Evolutionary conservation across 306 rosid species (phyloP).

Genomic region (Inga laurina): DNA sequence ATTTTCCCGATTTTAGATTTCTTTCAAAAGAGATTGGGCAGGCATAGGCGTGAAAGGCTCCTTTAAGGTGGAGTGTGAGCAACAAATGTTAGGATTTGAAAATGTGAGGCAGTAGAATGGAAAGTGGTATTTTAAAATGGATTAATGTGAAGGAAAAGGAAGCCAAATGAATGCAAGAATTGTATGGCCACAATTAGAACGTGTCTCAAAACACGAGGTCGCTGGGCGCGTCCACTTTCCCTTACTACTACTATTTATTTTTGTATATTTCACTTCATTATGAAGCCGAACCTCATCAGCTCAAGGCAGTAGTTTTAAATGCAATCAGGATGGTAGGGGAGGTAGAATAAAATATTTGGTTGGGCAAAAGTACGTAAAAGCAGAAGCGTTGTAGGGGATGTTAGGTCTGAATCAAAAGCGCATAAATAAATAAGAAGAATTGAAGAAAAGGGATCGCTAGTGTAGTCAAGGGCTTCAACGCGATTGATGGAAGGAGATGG

Average conservation of each 20-base stretch:
- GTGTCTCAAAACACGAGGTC: background rate
- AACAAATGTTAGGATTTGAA: background rate
- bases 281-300: background rate
- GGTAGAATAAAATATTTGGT: background rate
- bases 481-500: too few relatives aligned
- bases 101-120: background rate
- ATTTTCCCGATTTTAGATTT: too few relatives aligned
- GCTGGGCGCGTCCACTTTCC: background rate
- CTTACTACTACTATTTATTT: background rate
- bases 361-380: background rate
- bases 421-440: background rate
- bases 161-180: background rate
- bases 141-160: background rate
- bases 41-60: conserved; percentile 23
- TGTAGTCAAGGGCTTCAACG: background rate
- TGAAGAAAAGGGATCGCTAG: background rate
- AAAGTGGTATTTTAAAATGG: background rate
- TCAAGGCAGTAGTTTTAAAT: background rate
- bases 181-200: background rate
- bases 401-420: background rate
- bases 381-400: background rate
- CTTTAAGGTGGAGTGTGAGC: background rate
- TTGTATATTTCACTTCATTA: background rate
- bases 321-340: too few relatives aligned
- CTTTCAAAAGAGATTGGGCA: background rate